A percentile compares a stretch with the other conserved stretches of the same genome.
Conservation (phyloP, 352 stramenopile species). For the Globisporangium takayamanum region DNA sequence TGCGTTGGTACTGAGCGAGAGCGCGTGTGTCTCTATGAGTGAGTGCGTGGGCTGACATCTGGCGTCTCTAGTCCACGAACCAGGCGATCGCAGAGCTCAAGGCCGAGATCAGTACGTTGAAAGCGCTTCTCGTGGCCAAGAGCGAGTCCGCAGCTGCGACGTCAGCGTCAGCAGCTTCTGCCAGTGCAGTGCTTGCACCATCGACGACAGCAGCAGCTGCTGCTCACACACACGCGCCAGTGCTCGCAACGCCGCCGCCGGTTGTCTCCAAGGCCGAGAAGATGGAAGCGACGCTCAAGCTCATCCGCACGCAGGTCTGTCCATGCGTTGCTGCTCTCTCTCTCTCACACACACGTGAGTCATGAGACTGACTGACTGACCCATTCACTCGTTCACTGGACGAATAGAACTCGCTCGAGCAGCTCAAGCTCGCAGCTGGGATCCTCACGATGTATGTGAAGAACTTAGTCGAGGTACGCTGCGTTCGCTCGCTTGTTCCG, state of each 20-base stretch:
- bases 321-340: background rate
- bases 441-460: constrained; percentile 87
- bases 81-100: constrained; percentile 65
- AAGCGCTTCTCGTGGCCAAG: constrained; percentile 43
- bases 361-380: background rate
- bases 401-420: constrained; percentile 58
- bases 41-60: no score
- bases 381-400: background rate
- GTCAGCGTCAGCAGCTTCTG: background rate
- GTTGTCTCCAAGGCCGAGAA: constrained; percentile 29
- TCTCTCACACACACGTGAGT: background rate
- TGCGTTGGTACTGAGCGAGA: background rate
- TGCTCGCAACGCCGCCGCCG: background rate
- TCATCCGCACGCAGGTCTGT: constrained; percentile 40
- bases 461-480: constrained; percentile 69
- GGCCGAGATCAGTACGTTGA: constrained; percentile 60
- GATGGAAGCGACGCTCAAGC: constrained; percentile 42
- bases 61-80: constrained; percentile 21
- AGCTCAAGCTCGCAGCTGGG: constrained; percentile 55
- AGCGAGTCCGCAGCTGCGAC: constrained; percentile 8
- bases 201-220: background rate
- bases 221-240: background rate
- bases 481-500: background rate
- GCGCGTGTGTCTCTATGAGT: background rate
- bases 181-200: no score